Evolutionary conservation across 179 eudicot genomes (phyloP).

Genomic region (Dionaea muscipula): DNA sequence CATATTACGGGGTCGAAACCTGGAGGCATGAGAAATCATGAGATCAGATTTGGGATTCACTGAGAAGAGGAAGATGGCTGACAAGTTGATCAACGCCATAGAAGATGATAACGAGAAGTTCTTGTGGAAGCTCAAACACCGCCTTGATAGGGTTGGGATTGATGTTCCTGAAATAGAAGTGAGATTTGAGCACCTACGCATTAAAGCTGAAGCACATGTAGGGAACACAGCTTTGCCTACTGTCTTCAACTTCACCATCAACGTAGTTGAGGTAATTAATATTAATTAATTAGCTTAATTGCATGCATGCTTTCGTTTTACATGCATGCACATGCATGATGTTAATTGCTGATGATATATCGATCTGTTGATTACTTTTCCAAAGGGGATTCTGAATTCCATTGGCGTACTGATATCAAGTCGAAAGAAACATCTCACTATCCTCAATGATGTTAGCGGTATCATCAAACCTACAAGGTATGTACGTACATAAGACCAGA

Average conservation of each 20-base stretch:
- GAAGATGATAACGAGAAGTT: constrained; percentile 41
- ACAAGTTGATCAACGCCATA: constrained; percentile 20
- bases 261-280: constrained; percentile 13
- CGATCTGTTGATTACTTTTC: too few species aligned
- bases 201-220: constrained; percentile 9
- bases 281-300: background rate
- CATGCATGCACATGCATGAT: too few species aligned
- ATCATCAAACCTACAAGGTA: constrained; percentile 29
- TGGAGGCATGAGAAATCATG: too few species aligned
- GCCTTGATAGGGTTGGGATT: constrained; percentile 27
- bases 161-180: constrained; percentile 14
- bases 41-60: too few species aligned
- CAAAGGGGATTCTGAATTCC: too few species aligned
- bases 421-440: constrained; percentile 23
- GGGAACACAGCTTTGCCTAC: constrained; percentile 15
- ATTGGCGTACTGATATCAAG: too few species aligned
- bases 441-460: constrained; percentile 32
- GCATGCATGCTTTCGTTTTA: background rate
- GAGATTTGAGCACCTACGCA: constrained; percentile 11
- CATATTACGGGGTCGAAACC: too few species aligned
- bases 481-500: background rate
- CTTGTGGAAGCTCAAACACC: constrained; percentile 31
- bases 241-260: constrained; percentile 8
- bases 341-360: background rate
- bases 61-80: constrained; percentile 21